Conservation (phyloP, 139 green algal genomes). For the Medakamo hakoo region DNA sequence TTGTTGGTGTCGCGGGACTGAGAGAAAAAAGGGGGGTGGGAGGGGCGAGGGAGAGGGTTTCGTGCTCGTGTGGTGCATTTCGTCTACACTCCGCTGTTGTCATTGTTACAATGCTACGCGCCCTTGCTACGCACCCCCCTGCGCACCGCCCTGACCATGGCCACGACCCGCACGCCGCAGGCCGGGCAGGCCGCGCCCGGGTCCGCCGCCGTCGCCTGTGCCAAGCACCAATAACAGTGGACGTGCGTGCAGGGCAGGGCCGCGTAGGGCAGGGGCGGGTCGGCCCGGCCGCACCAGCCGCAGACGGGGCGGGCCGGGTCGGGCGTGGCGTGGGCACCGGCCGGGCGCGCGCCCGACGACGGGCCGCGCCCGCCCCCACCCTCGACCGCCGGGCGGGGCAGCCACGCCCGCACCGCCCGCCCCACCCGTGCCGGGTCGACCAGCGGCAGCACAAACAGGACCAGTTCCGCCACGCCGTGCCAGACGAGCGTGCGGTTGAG, state of each 20-base stretch:
- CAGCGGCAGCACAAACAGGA: conserved; percentile 72
- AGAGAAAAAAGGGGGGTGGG: neutral
- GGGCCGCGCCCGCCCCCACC: neutral
- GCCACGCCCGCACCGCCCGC: conserved; percentile 8
- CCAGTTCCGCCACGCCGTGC: conserved; percentile 66
- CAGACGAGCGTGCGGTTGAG: conserved; percentile 85
- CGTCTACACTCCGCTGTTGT: conserved; percentile 20
- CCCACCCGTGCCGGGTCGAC: conserved; percentile 19
- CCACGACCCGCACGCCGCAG: conserved; percentile 14
- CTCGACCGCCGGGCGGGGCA: conserved; percentile 17
- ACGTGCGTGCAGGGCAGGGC: conserved; percentile 66
- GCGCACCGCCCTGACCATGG: conserved; percentile 6
- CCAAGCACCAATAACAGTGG: conserved; percentile 86
- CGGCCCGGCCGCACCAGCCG: conserved; percentile 26
- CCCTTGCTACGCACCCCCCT: neutral
- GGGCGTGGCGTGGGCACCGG: neutral
- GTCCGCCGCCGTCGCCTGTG: conserved; percentile 19
- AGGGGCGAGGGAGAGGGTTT: neutral
- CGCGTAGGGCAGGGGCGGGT: conserved; percentile 31
- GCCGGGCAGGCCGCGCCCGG: conserved; percentile 12
- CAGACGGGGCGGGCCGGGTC: conserved; percentile 6
- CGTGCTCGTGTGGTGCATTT: conserved; percentile 16
- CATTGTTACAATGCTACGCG: conserved; percentile 9
- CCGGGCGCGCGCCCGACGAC: neutral
- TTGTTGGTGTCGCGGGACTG: neutral